These are phyloP conservation scores for Raddia guianensis DNA, from an alignment of 176 grass and related monocot species.

Conservation along the genomic window DNA sequence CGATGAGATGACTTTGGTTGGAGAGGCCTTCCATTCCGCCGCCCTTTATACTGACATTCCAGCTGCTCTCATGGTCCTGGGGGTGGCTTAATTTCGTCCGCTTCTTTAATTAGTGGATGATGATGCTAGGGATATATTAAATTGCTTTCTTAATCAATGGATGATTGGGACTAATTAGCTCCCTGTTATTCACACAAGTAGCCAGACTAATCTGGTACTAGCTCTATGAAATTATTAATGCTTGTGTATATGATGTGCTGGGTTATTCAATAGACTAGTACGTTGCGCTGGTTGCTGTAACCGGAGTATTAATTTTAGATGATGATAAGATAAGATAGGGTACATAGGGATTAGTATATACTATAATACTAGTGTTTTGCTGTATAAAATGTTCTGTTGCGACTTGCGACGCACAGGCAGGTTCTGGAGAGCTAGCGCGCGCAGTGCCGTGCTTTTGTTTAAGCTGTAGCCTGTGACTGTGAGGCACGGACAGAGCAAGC, in stretches of 20 bases:
- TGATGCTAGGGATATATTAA: slow-evolving; percentile 18
- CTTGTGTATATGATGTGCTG: neutral
- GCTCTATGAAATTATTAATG: neutral
- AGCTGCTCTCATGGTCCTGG: neutral
- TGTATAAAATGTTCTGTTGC: neutral
- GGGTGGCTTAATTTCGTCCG: neutral
- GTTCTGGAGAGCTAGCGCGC: neutral
- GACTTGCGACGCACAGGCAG: neutral
- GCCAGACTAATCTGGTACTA: neutral
- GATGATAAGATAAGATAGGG: neutral
- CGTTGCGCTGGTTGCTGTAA: neutral
- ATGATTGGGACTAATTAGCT: slow-evolving; percentile 5
- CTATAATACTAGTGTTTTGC: neutral
- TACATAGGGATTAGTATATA: neutral
- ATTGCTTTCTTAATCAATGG: slow-evolving; percentile 35
- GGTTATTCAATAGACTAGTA: neutral
- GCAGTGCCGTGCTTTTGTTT: slow-evolving; percentile 1
- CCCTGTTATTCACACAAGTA: too few species aligned
- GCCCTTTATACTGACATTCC: slow-evolving; percentile 36
- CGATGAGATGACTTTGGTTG: too few species aligned
- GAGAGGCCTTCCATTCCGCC: neutral
- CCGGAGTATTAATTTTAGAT: neutral
- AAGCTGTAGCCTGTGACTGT: neutral
- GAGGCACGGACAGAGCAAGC: slow-evolving; percentile 27
- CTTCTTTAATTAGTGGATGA: slow-evolving; percentile 19